Base-by-base conservation (phyloP, 2,329 filamentous ascomycete species). In the Colletotrichum truncatum region DNA sequence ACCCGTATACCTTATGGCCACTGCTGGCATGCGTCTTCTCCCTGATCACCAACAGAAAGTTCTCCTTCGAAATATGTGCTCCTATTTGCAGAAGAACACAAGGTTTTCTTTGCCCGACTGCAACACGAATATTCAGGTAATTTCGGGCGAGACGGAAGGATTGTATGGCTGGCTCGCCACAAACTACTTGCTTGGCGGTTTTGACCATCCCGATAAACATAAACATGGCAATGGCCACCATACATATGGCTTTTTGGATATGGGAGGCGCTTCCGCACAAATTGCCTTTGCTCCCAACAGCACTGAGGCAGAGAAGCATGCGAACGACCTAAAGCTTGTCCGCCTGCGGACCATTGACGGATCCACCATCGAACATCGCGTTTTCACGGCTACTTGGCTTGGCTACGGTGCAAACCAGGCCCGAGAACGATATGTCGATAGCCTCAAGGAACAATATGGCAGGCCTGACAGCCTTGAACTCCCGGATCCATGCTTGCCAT, bases 331-430 rank as follows among this genome's bases (percentile, higher is more conserved):
- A 59, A 97, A 94, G 69, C 78, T 98, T 12, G 80, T 99, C 64
- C 90, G 96, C 51, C 82, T 99, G 80, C 89, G 97, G 68, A 96
- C 90, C 3, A 79, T 98, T 18, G 90, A 96, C 74, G 96, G 96
- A 9, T 84, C 87, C 1, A 79, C 90, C 0, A 80, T 89, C 49
- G 96, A 99, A 74, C 93, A 98, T 80, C 90, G 88, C 70, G 92
- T 99, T 3, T 99, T 99, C 75, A 94, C 97, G 0, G 94, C 95
- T 1, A 97, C 96, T 0, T 99, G 96, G 96, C 85, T 99, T 6
- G 95, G 95, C 1, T 99, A 97, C 74, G 96, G 96, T n/a, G 95
- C 97, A 28, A 96, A 98, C 69, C 91, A 98, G 80, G 96, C 97
- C 4, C 89, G 96, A 48, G 85, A 91, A 70, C 87, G 94, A 61